Base-by-base conservation (phyloP, 768 basidiomycete genomes). In the Mycena rebaudengoi region DNA sequence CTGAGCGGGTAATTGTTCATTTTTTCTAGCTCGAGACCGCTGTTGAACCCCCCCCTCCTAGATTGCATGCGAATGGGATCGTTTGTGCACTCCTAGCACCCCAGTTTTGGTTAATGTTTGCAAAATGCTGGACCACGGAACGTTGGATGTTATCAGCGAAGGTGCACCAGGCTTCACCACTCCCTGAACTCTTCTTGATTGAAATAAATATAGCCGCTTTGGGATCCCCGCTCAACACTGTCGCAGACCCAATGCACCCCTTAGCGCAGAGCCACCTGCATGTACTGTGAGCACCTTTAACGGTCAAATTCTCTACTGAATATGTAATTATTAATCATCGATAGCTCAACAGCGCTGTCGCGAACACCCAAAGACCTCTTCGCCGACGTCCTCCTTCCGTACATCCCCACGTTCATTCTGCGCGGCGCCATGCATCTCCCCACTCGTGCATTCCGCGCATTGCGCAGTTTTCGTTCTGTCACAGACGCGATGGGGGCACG, bases 81-180 rank as follows among this genome's bases (percentile, higher is more conserved):
- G 39, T 25, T 13, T 33, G 2, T 60, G 59, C 35, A 45, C 65
- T 23, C 16, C 46, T 1, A 48, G 32, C 11, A 20, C 40, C 8
- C 54, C 25, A 13, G 48, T 20, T n/a, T 48, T 37, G 32, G 39
- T 66, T 13, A 57, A 66, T 37, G 60, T 66, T 20, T 66, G 60
- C n/a, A 21, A 62, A 29, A 13, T 66, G 30, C 41, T 66, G 26
- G 65, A 66, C 49, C 65, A 56, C 25, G 65, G 28, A 7, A 66
- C 65, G 10, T 44, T 66, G 33, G 65, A 62, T 57, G 33, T 66
- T 14, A 66, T 66, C 14, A 66, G 65, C 49, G 59, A 66, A 57
- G 60, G 59, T 55, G 3, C 7, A 21, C 54, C 3, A n/a, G 18
- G 21, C 21, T 10, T 7, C 21, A 26, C 32, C 28, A 11, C n/a